Evolutionary conservation across 345 rosid genomes (phyloP), one percentile per base, ranked within the genome.

Genomic region (Lepidium sativum): DNA sequence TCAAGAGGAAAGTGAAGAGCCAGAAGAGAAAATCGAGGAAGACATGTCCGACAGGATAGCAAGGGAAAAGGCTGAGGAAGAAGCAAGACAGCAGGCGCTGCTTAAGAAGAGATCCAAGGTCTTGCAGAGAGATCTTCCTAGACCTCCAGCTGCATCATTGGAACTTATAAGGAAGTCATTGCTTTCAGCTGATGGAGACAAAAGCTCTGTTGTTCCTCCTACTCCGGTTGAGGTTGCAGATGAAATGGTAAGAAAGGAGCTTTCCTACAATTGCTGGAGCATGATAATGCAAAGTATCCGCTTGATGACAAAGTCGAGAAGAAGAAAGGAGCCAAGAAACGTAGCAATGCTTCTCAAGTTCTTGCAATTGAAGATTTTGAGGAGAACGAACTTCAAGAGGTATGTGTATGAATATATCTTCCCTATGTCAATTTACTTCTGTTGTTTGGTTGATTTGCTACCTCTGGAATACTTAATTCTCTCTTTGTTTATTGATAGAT

Each of bases 271-370:
- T 78, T 95, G 65, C 79, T 95, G 33, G 96, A 88, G 77, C 96
- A 91, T 68, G 99, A 95, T 72, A 91, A 85, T 86, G 91, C 94
- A 47, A 91, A 95, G 77, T 95, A 95, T 81, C 99, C 98, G n/a
- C 89, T 91, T 69, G 96, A 86, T 42, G 97, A 78, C 52, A 91
- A 86, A 77, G 57, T 52, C 75, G 92, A 82, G 79, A 95, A 85
- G 70, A 88, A 81, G 87, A 91, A 95, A 77, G 92, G 84, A 58
- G 68, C 33, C 65, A 94, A 88, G 76, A 81, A 79, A 39, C 71
- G 84, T 60, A 79, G 82, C 29, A 89, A 75, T 67, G 59, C 44
- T 80, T 60, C 74, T 77, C 71, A 79, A 62, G 67, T 84, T 63
- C 81, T 84, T 41, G 68, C 65, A 65, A 86, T 95, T 50, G 95